Conservation (phyloP, 73 alveolate genomes). For the Paramecium sexaurelia region DNA sequence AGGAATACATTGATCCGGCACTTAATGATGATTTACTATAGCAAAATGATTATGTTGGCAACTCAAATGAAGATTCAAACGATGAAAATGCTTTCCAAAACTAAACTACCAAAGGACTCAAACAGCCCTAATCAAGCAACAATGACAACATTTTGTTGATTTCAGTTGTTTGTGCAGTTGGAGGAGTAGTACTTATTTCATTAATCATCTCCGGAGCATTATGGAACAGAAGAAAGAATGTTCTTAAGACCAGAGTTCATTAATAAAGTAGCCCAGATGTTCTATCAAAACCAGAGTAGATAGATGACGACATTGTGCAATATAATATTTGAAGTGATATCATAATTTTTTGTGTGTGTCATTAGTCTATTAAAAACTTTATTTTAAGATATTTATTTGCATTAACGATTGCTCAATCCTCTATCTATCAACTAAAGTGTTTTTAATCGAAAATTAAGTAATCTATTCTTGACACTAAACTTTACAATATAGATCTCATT, state of each 20-base stretch:
- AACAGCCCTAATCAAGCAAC: neutral
- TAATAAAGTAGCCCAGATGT: constrained; percentile 14
- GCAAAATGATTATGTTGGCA: constrained; percentile 21
- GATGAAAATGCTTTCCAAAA: neutral
- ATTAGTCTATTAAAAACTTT: neutral
- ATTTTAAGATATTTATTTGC: neutral
- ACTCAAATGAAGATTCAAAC: neutral
- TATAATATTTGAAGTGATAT: neutral
- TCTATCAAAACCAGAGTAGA: constrained; percentile 4
- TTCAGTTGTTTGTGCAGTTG: constrained; percentile 2
- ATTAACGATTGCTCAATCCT: too few relatives aligned
- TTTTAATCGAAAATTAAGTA: too few relatives aligned
- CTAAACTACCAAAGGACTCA: neutral
- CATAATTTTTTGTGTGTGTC: neutral
- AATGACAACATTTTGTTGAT: neutral
- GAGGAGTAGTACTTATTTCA: neutral
- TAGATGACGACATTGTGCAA: constrained; percentile 27
- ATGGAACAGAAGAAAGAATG: constrained; percentile 16
- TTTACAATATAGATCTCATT: too few relatives aligned
- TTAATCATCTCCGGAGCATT: neutral
- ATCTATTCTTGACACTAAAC: too few relatives aligned
- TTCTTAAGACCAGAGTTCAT: constrained; percentile 1
- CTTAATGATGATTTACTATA: neutral
- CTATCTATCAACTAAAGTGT: too few relatives aligned
- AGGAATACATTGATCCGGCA: neutral